Conservation (phyloP, 306 rosid genomes). For the Alnus glutinosa region DNA sequence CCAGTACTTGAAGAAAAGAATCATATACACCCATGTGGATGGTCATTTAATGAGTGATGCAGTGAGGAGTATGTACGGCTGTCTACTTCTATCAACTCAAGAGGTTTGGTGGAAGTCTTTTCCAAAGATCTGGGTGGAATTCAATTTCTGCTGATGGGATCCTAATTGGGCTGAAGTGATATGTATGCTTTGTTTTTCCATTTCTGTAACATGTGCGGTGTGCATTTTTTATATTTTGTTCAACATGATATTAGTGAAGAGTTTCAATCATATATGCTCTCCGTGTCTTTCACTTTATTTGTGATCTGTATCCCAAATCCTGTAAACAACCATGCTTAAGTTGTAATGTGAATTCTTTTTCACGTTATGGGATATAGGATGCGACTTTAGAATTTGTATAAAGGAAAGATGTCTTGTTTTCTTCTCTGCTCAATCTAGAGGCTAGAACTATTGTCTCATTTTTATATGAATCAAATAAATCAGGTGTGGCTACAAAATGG, state of each 20-base stretch:
- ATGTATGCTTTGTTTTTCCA: not conserved
- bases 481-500: slow-evolving; percentile 1
- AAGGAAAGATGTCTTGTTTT: slow-evolving; percentile 8
- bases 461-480: slow-evolving; percentile 22
- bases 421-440: slow-evolving; percentile 25
- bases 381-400: slow-evolving; percentile 7
- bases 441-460: slow-evolving; percentile 10
- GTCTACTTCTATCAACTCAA: not conserved
- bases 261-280: not conserved
- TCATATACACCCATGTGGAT: not conserved
- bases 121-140: not conserved
- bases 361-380: slow-evolving; percentile 4
- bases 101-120: not conserved
- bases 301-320: not conserved
- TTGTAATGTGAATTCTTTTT: not conserved
- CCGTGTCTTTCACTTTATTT: slow-evolving; percentile 6
- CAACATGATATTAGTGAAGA: not conserved
- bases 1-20: not conserved
- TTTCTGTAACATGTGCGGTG: not conserved
- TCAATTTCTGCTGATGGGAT: not conserved
- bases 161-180: not conserved
- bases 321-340: slow-evolving; percentile 8
- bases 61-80: not conserved
- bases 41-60: not conserved
- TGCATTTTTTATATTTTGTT: not conserved